phyloP scores from a whole-genome alignment of 805 yeast genomes.

The Candida glaebosa region DNA sequence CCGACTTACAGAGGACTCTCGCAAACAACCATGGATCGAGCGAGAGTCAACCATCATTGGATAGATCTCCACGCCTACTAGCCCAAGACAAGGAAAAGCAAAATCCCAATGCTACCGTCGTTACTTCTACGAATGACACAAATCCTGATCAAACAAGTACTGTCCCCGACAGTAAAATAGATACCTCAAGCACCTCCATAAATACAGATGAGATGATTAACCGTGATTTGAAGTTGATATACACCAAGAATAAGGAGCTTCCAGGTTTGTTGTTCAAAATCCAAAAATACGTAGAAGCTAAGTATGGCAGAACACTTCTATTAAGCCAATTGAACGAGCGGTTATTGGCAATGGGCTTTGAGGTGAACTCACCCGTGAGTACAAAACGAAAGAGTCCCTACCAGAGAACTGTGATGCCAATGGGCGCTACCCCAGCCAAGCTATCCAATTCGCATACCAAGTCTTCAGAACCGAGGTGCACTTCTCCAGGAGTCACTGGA shows the following conservation, averaged over 20 bases:
- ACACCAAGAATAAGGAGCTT: constrained; percentile 3
- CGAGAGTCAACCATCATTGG: too few species aligned
- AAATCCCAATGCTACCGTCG: background rate
- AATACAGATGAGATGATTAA: constrained; percentile 3
- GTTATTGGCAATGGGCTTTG: constrained; percentile 2
- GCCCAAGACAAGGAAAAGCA: too few species aligned
- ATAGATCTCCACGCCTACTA: too few species aligned
- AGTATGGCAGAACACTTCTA: constrained; percentile 1
- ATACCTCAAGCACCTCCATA: background rate
- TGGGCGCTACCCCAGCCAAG: background rate
- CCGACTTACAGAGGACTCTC: too few species aligned
- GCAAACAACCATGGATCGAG: too few species aligned
- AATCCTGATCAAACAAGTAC: too few species aligned
- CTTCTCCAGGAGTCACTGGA: too few species aligned
- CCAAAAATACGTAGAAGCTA: constrained; percentile 5
- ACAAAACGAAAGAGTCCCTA: background rate
- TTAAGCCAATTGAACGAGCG: constrained; percentile 3
- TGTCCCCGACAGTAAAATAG: too few species aligned
- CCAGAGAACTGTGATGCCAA: background rate
- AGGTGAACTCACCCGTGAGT: background rate
- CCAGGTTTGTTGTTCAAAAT: constrained; percentile 6
- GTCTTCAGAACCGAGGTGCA: background rate
- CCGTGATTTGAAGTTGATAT: constrained; percentile 3
- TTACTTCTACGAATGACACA: too few species aligned
- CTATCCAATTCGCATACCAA: background rate